Base-by-base conservation (phyloP, 208 protist genomes). In the Jaenimonas drosophilae region DNA sequence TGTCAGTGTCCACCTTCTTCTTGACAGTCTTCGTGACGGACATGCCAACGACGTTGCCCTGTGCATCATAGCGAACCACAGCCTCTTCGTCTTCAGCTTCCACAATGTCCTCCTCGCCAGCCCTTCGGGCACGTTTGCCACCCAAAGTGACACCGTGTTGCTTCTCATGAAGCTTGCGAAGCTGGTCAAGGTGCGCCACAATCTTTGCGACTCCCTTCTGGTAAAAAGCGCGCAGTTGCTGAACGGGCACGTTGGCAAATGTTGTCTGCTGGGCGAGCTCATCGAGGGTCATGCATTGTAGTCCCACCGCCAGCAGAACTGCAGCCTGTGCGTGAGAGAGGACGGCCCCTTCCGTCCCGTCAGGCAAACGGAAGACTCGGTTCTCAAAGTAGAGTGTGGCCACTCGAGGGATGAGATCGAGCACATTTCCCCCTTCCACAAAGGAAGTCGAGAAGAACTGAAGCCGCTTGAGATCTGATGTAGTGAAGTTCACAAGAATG, bases 391-490 rank as follows among this genome's bases (percentile, higher is more conserved):
- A 97, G 11, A 96, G 31, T 44, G 63, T 49, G 14, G 96, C 94
- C 7, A 99, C 29, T 23, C 44, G 26, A 5, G 97, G 97, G 4
- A 99, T 29, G 1, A 99, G 63, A 56, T 99, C 97, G 2, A 98
- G 57, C 39, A 99, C 80, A 11, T 98, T 88, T 45, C 96, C 96
- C 25, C 78, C 62, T 59, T 99, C 97, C 0, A 98, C 72, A 33
- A 98, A 83, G 9, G 93, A 87, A 5, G 71, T 84, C 5, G 91
- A 64, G 46, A 95, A 98, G 2, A 94, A 56, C 20, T 82, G 75
- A n/a, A 99, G 76, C 0, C 97, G 82, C 63, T 97, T 95, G 43
- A 98, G 37, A 59, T 99, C 97, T 28, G 79, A 90, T 0, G 47
- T 24, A 11, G 76, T 84, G 46, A 98, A 82, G 14, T 64, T 40